Evolutionary conservation across 352 stramenopile genomes (phyloP).

Genomic region (Pythium angustatum): DNA sequence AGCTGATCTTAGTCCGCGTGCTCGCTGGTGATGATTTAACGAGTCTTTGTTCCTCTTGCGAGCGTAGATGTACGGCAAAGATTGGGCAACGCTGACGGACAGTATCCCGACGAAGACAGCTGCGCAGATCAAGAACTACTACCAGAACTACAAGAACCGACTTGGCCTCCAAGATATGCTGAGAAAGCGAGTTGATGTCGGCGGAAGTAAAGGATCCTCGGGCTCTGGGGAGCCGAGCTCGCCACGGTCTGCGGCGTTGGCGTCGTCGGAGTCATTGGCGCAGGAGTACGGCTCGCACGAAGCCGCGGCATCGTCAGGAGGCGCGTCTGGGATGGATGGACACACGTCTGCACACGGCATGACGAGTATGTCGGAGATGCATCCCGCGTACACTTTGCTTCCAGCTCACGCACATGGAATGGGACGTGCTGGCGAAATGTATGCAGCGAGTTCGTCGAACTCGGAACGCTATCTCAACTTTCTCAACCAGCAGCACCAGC

Average conservation of each 20-base stretch:
- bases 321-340: slow-evolving; percentile 7
- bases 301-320: slow-evolving; percentile 27
- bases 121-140: slow-evolving; percentile 93
- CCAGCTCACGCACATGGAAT: slow-evolving; percentile 30
- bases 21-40: neutral
- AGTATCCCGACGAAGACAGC: slow-evolving; percentile 89
- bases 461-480: slow-evolving; percentile 83
- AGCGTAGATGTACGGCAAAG: slow-evolving; percentile 77
- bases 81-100: slow-evolving; percentile 85
- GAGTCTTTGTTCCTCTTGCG: neutral
- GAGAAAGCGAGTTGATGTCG: slow-evolving; percentile 71
- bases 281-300: slow-evolving; percentile 24
- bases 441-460: slow-evolving; percentile 40
- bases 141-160: slow-evolving; percentile 93
- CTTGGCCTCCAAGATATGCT: slow-evolving; percentile 88
- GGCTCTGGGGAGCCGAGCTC: slow-evolving; percentile 11
- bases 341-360: neutral
- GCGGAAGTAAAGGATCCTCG: slow-evolving; percentile 4
- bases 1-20: neutral
- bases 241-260: slow-evolving; percentile 17
- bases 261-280: slow-evolving; percentile 18
- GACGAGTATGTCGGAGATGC: slow-evolving; percentile 19
- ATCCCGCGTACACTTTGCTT: slow-evolving; percentile 37
- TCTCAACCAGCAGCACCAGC: slow-evolving; percentile 84
- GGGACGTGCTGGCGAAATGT: slow-evolving; percentile 41